Base-by-base conservation (phyloP, 306 rosid genomes). In the Canavalia ensiformis region DNA sequence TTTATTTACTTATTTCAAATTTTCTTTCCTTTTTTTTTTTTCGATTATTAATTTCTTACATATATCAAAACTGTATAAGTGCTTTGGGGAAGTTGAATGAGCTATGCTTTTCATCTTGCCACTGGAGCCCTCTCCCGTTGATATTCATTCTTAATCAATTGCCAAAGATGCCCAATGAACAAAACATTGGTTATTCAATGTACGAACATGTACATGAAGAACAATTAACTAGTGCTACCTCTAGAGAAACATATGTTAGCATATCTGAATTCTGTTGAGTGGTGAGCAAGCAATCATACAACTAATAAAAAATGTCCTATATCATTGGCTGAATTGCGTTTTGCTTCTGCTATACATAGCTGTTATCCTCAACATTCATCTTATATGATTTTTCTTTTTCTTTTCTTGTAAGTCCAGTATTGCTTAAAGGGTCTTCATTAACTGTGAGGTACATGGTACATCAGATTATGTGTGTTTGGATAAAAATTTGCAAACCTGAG, bases 271-370 rank as follows among this genome's bases (percentile, higher is more conserved):
- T 18, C 25, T 18, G 25, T 18, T 65, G 39, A 47, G 37, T 4
- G 89, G 95, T 91, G 86, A 76, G 89, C 44, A 58, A 70, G 4
- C 50, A 30, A 41, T 52, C 50, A 44, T 54, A 18, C 78, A 49
- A 11, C 66, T 28, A 59, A 13, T 11, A 25, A 5, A 5, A 37
- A 30, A 60, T 57, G 68, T 42, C 46, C 34, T 35, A 6, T 56
- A 28, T 44, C 3, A 39, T 29, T 76, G n/a, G 29, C 13, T 44
- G 35, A 42, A 68, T 56, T 41, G 42, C 35, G 55, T 3, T 51
- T 68, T 78, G 35, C 35, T 35, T 59, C 57, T 57, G 5, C 59
- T 45, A 55, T 30, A 68, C 49, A 49, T 78, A 33, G 50, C 50
- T 76, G 49, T 33, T 50, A 50, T 11, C 55, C 6, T 1, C 35